Evolutionary conservation across 169 alveolate species (phyloP), one percentile per base, ranked within the genome.

Genomic region (Cyclospora cayetanensis): DNA sequence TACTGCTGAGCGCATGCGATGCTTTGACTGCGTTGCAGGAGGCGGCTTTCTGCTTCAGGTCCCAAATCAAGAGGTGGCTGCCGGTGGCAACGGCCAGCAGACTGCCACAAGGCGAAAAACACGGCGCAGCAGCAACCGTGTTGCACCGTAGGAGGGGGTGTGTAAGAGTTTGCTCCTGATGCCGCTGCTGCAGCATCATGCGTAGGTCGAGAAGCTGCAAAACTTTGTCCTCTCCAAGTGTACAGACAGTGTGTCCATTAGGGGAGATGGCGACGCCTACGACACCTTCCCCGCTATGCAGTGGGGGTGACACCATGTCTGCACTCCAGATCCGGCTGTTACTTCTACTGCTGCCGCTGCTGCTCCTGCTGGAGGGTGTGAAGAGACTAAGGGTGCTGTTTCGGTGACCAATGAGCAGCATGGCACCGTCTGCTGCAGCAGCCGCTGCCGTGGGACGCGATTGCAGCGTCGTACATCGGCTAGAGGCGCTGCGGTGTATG

Each of bases 371-470:
- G 7, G 60, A 46, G 60, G 60, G 60, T 11, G 60, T 46, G 15
- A 46, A 46, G 29, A 72, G 39, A 25, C 84, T 46, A 37, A 72
- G 55, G n/a, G 84, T 72, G 15, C 84, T 55, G 84, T 72, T 72
- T 1, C 84, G 84, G 84, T 72, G 84, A 9, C 84, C 84, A 25
- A 72, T 55, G 18, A 72, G 84, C 22, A 72, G 60, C 84, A 72
- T 22, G 37, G 60, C 84, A 4, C 84, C 42, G n/a, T 72, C 84
- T 46, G 60, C 60, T 46, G 60, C 60, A 18, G 84, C 84, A 9
- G 84, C 63, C 39, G 84, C 84, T 72, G 84, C 84, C 39, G 84
- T 72, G 34, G 84, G 84, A 37, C 50, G 84, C 63, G 84, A 72
- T 12, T 35, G 42, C 20, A 72, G 35, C 31, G 42, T 34, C 18